Conservation (phyloP, 176 grass and related monocot genomes). For the bread wheat (Triticum aestivum) region IWGSC_CS_RefSeq_v2.1 NC_057813.1:436400693-436401192, state of each 20-base stretch:
- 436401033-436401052: constrained; percentile 5
- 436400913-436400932: no score
- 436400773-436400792: no score
- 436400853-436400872: no score
- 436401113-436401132: not conserved
- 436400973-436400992: not conserved
- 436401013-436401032: not conserved
- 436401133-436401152: not conserved
- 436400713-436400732: not conserved
- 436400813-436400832: no score
- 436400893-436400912: no score
- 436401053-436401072: not conserved
- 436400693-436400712: not conserved
- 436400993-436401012: not conserved
- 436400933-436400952: no score
- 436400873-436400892: no score
- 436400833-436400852: no score
- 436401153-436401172: not conserved
- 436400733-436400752: no score
- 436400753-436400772: no score
- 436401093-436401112: not conserved
- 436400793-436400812: no score
- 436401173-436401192: not conserved
- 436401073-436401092: not conserved
- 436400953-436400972: constrained; percentile 17